These are phyloP conservation scores for Mycena haematopus DNA, from an alignment of 768 basidiomycete genomes.

Conservation along the genomic window DNA sequence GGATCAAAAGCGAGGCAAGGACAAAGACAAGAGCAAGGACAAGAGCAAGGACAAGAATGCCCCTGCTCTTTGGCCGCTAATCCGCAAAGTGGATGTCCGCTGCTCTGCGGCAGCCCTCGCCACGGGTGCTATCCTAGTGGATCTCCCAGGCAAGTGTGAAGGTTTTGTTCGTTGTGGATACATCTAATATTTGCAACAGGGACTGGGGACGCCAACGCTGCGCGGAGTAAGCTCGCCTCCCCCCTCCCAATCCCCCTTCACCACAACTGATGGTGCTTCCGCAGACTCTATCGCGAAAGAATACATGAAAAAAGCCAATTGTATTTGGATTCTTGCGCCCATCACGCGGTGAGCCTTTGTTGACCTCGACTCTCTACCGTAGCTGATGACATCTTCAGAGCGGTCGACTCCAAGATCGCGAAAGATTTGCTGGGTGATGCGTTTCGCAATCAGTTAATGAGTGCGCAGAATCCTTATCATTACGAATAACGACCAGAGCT, in stretches of 20 bases:
- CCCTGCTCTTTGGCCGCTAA: slow-evolving; percentile 67
- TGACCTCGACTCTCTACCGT: background rate
- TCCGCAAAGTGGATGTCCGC: slow-evolving; percentile 66
- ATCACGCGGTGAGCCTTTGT: slow-evolving; percentile 43
- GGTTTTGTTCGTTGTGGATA: background rate
- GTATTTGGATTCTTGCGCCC: slow-evolving; percentile 72
- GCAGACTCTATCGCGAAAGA: slow-evolving; percentile 56
- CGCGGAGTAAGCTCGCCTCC: slow-evolving; percentile 48
- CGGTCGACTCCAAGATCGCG: slow-evolving; percentile 70
- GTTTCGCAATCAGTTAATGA: slow-evolving; percentile 67
- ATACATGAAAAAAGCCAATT: slow-evolving; percentile 71
- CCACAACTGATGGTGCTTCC: background rate
- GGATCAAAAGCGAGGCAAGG: slow-evolving; percentile 58
- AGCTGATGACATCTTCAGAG: slow-evolving; percentile 37
- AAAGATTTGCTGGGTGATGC: slow-evolving; percentile 71
- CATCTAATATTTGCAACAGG: slow-evolving; percentile 35
- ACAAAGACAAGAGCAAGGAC: slow-evolving; percentile 37
- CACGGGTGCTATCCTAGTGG: slow-evolving; percentile 68
- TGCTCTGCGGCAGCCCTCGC: slow-evolving; percentile 57
- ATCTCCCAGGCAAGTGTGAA: slow-evolving; percentile 57
- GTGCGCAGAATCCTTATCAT: slow-evolving; percentile 40
- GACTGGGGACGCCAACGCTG: slow-evolving; percentile 70
- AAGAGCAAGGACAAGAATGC: slow-evolving; percentile 36
- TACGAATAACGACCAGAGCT: background rate
- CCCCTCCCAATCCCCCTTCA: too few species aligned